Percentiles rank a stretch among this genome's conserved stretches.
These are phyloP conservation scores for Eucalyptus viminalis DNA, from an alignment of 345 rosid species.

Conservation along the genomic window DNA sequence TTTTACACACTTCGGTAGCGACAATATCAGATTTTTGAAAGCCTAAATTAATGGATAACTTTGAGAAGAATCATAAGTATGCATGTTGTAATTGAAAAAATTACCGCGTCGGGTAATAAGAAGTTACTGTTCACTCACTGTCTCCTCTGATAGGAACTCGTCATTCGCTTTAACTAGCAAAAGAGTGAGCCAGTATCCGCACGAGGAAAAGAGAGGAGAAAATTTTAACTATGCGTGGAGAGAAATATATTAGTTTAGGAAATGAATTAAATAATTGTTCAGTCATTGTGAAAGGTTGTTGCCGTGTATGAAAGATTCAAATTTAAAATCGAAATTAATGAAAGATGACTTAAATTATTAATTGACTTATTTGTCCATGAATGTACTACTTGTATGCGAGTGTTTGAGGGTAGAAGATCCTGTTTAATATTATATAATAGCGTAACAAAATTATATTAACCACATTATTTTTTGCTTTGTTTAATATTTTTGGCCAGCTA, in stretches of 20 bases:
- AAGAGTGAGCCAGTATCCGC: fast-evolving
- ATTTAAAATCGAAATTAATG: neutral
- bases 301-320: neutral
- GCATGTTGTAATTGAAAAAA: neutral
- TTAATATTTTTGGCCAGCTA: too few species aligned
- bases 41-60: neutral
- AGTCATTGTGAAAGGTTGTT: neutral
- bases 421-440: neutral
- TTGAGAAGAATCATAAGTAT: neutral
- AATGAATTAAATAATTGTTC: neutral
- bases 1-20: neutral
- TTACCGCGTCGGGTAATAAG: fast-evolving
- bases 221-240: neutral
- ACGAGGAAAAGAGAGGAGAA: neutral
- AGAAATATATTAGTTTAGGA: neutral
- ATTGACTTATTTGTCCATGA: neutral
- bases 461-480: neutral
- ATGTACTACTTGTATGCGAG: neutral
- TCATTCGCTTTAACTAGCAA: neutral
- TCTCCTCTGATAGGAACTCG: neutral
- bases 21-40: neutral
- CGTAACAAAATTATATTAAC: neutral
- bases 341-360: neutral
- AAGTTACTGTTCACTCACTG: neutral
- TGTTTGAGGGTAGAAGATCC: neutral